A percentile compares a stretch with the other conserved stretches of the same genome.
Conservation (phyloP, 441 rosid genomes). For the Aleurites moluccanus region DNA sequence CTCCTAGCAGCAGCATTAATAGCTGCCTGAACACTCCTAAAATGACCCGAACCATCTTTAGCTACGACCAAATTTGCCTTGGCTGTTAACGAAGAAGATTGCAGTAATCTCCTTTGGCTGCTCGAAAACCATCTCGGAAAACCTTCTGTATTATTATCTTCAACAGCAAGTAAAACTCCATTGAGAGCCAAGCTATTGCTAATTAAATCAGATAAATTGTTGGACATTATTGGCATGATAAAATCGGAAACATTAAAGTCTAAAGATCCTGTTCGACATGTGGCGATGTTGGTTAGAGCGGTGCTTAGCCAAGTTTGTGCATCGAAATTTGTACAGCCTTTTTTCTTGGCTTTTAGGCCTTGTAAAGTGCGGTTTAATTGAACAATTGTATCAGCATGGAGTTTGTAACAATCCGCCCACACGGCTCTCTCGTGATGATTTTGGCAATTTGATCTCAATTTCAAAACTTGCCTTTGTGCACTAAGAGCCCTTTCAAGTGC, state of each 20-base stretch:
- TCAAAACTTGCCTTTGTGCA: slow-evolving; percentile 30
- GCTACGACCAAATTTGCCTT: slow-evolving; percentile 69
- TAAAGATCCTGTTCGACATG: slow-evolving; percentile 58
- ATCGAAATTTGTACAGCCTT: slow-evolving; percentile 49
- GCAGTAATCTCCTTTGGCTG: slow-evolving; percentile 47
- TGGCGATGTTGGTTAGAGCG: slow-evolving; percentile 66
- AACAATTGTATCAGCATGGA: slow-evolving; percentile 47
- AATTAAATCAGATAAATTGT: slow-evolving; percentile 53
- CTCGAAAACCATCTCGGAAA: slow-evolving; percentile 57
- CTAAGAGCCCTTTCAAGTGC: slow-evolving; percentile 52
- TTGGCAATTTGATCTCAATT: slow-evolving; percentile 30
- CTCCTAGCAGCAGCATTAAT: slow-evolving; percentile 63
- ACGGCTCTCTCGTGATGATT: slow-evolving; percentile 39
- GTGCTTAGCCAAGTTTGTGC: slow-evolving; percentile 91
- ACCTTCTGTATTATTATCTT: slow-evolving; percentile 23
- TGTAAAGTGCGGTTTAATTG: slow-evolving; percentile 60
- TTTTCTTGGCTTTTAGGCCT: slow-evolving; percentile 29
- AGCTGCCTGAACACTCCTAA: slow-evolving; percentile 60
- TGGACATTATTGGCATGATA: slow-evolving; percentile 44
- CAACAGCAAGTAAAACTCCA: slow-evolving; percentile 34
- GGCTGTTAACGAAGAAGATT: slow-evolving; percentile 25
- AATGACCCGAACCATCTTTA: slow-evolving; percentile 72
- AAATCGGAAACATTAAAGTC: slow-evolving; percentile 67
- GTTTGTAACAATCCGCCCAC: slow-evolving; percentile 60
- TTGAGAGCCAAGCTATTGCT: slow-evolving; percentile 74